Evolutionary conservation across 2,329 filamentous ascomycete species (phyloP), one percentile per base, ranked within the genome.

Genomic region (Penicillium glabrum): DNA sequence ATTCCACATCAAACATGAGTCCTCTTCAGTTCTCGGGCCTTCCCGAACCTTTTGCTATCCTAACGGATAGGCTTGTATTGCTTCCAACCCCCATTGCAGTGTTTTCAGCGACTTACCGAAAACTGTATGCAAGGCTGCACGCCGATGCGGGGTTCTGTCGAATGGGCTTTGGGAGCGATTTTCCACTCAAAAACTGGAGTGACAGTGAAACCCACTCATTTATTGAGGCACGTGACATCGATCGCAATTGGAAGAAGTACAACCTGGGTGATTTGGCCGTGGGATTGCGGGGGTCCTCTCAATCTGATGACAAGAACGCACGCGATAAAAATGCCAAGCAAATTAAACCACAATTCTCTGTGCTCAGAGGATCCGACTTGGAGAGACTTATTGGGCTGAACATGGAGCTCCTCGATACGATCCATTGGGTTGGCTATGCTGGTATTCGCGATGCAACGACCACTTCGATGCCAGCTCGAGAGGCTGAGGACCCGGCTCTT

Each of bases 381-480:
- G 14, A 39, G 9, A 11, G 16, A 1, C 8, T 61, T 11, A 33
- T 24, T 1, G 51, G 56, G 1, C 10, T 9, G 9, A 24, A 54
- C n/a, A 13, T 58, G 13, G 14, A 16, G 16, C 16, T 43, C 6
- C 46, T 66, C 2, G 26, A 58, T 24, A 24, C 49, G 13, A 48
- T 57, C 4, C 29, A 58, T 26, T 67, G 64, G 63, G 54, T 63
- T 21, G 64, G 63, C 9, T 67, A 67, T 45, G 53, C 63, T 24
- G 63, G 63, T 33, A 29, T 67, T 24, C 64, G 63, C 13, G 63
- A 66, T 58, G 64, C 57, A 16, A 59, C 58, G 4, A 67, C 62
- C 10, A 65, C 63, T 2, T 66, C 63, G 2, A 26, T 66, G 14
- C 63, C 59, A 1, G 37, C 46, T 21, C 52, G 44, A 43, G 60